These are phyloP conservation scores for Coemansia sp. DNA, from an alignment of 192 early-diverging fungal genomes.

Conservation along the genomic window DNA sequence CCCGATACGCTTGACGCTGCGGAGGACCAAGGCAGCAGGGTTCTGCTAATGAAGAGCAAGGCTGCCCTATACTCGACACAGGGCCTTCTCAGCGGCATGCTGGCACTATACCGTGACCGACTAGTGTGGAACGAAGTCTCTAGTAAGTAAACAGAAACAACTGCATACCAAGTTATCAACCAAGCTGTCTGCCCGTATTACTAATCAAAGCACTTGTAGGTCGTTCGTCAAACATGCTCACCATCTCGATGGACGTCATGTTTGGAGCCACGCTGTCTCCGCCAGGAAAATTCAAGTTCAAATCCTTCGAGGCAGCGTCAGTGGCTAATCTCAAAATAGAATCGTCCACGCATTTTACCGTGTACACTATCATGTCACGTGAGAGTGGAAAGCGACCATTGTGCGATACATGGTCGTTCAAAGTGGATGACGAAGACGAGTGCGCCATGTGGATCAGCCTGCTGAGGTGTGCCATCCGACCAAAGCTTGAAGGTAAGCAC, in stretches of 20 bases:
- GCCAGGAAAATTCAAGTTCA: slow-evolving; percentile 53
- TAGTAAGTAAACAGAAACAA: slow-evolving; percentile 24
- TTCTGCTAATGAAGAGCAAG: slow-evolving; percentile 41
- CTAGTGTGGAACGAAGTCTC: slow-evolving; percentile 51
- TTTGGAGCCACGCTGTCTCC: slow-evolving; percentile 55
- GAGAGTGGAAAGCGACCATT: slow-evolving; percentile 47
- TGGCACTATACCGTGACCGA: slow-evolving; percentile 38
- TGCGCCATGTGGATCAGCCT: slow-evolving; percentile 42
- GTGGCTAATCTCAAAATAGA: slow-evolving; percentile 29
- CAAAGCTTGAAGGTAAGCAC: slow-evolving; percentile 36
- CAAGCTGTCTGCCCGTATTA: not conserved
- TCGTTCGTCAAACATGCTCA: slow-evolving; percentile 47
- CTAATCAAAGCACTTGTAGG: slow-evolving; percentile 22
- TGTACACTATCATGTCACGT: slow-evolving; percentile 47
- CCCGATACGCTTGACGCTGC: slow-evolving; percentile 29
- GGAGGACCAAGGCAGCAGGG: slow-evolving; percentile 6
- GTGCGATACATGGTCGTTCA: slow-evolving; percentile 57
- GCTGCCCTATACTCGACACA: slow-evolving; percentile 53
- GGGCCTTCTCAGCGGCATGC: slow-evolving; percentile 47
- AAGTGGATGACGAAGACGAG: slow-evolving; percentile 45
- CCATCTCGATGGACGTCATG: slow-evolving; percentile 49
- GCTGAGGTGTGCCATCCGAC: slow-evolving; percentile 44
- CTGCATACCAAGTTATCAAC: not conserved
- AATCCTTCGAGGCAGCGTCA: slow-evolving; percentile 45
- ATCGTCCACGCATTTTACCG: slow-evolving; percentile 55